These are phyloP conservation scores for Cryptococcus hybrid DNA, from an alignment of 1,284 basidiomycete species.

Conservation along the genomic window DNA sequence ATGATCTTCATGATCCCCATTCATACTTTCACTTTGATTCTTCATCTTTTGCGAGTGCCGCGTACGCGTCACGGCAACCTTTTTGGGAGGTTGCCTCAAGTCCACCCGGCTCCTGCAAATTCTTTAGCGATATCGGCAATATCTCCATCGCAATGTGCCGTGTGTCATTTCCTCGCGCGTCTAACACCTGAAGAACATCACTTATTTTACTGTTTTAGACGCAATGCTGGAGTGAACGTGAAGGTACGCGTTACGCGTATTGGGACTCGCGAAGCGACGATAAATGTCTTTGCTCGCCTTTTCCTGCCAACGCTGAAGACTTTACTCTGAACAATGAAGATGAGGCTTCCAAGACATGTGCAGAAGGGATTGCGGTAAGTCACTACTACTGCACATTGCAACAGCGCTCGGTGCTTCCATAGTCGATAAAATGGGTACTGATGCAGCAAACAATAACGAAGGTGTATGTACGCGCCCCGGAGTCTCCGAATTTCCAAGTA, in stretches of 20 bases:
- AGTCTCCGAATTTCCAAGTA: not conserved
- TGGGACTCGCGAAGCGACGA: conserved; percentile 1
- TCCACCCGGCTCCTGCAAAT: too few species aligned
- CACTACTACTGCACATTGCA: not conserved
- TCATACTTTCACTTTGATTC: too few species aligned
- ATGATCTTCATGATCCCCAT: too few species aligned
- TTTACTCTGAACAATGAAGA: not conserved
- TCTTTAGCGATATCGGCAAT: too few species aligned
- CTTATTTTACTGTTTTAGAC: too few species aligned
- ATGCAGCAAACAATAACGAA: not conserved
- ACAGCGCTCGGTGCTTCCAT: not conserved
- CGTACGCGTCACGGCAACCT: too few species aligned
- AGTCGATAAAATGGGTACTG: too few species aligned
- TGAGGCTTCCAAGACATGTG: not conserved
- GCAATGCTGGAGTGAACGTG: conserved; percentile 3
- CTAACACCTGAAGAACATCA: too few species aligned
- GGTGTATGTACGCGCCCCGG: not conserved
- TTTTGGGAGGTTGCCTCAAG: too few species aligned
- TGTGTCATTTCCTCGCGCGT: too few species aligned
- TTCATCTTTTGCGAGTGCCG: too few species aligned
- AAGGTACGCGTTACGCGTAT: conserved; percentile 5
- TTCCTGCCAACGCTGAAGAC: not conserved
- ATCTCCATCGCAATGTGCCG: too few species aligned
- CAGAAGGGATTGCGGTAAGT: conserved; percentile 1
- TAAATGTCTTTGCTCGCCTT: conserved; percentile 7